Evolutionary conservation across 2,329 filamentous ascomycete genomes (phyloP).

Genomic region (Talaromyces sp.): DNA sequence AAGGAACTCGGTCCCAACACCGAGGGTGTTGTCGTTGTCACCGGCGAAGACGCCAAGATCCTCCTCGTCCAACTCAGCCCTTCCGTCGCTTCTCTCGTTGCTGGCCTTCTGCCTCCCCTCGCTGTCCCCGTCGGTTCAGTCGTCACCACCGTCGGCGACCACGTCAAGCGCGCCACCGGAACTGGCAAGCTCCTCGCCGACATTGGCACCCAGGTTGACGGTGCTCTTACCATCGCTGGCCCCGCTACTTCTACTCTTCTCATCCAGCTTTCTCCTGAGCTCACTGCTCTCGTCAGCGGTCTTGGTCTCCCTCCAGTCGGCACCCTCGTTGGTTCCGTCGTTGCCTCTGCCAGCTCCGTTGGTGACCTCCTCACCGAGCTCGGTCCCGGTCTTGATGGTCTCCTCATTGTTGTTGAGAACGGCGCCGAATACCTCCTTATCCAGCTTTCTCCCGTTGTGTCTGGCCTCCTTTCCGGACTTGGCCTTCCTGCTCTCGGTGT

Average conservation of each 20-base stretch:
- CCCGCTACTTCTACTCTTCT: conserved; percentile 29
- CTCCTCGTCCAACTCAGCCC: conserved; percentile 32
- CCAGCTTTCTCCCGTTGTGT: conserved; percentile 22
- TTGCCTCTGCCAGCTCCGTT: conserved; percentile 25
- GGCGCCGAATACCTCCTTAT: conserved; percentile 24
- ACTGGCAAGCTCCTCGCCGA: conserved; percentile 27
- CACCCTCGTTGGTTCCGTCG: conserved; percentile 26
- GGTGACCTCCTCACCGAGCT: conserved; percentile 29
- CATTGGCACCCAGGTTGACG: conserved; percentile 24
- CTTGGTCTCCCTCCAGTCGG: conserved; percentile 29
- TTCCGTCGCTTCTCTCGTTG: conserved; percentile 26
- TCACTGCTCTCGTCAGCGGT: conserved; percentile 27
- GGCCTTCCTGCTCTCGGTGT: conserved; percentile 27
- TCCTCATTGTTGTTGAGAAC: conserved; percentile 24
- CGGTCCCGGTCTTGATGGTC: conserved; percentile 20
- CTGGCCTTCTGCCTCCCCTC: conserved; percentile 30
- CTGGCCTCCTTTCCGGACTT: conserved; percentile 24
- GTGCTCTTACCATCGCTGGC: conserved; percentile 30
- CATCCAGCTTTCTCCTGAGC: conserved; percentile 31
- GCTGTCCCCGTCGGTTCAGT: conserved; percentile 28
- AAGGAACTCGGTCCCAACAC: conserved; percentile 24
- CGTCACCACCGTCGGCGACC: conserved; percentile 26
- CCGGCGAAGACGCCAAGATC: conserved; percentile 28
- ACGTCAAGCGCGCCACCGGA: conserved; percentile 28
- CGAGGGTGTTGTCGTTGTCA: conserved; percentile 30